A percentile compares a stretch with the other conserved stretches of the same genome.
phyloP scores from a whole-genome alignment of 345 rosid species.

The Trapa incisa region DNA sequence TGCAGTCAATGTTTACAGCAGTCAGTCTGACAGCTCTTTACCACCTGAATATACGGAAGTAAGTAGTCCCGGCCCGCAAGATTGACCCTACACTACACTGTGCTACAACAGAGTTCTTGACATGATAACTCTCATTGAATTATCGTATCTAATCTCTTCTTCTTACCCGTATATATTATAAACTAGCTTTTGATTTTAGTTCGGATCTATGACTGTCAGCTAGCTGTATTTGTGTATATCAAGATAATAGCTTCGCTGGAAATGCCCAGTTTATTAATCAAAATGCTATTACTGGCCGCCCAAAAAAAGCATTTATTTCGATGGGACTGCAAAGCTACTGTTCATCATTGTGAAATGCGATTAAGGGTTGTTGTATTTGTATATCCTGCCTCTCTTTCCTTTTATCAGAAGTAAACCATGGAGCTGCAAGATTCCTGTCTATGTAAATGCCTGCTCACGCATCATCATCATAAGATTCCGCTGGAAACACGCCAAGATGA shows the following conservation, averaged over 20 bases:
- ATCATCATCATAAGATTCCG: neutral
- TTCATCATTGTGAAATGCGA: too few relatives aligned
- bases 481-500: conserved; percentile 2
- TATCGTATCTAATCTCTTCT: neutral
- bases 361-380: too few relatives aligned
- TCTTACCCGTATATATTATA: neutral
- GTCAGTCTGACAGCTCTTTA: neutral
- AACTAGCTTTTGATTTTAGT: too few relatives aligned
- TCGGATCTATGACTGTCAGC: too few relatives aligned
- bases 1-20: neutral
- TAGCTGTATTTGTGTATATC: too few relatives aligned
- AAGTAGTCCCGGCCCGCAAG: neutral
- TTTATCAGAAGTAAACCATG: neutral
- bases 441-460: neutral
- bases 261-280: too few relatives aligned
- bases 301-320: too few relatives aligned
- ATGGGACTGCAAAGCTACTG: too few relatives aligned
- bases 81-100: neutral
- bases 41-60: conserved; percentile 2
- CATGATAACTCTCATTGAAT: neutral
- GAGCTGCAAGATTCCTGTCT: neutral
- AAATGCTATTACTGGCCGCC: too few relatives aligned
- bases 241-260: too few relatives aligned
- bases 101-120: neutral
- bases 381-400: neutral